Evolutionary conservation across 139 green algal species (phyloP), one percentile per base, ranked within the genome.

Genomic region (Auxenochlorella protothecoides): DNA sequence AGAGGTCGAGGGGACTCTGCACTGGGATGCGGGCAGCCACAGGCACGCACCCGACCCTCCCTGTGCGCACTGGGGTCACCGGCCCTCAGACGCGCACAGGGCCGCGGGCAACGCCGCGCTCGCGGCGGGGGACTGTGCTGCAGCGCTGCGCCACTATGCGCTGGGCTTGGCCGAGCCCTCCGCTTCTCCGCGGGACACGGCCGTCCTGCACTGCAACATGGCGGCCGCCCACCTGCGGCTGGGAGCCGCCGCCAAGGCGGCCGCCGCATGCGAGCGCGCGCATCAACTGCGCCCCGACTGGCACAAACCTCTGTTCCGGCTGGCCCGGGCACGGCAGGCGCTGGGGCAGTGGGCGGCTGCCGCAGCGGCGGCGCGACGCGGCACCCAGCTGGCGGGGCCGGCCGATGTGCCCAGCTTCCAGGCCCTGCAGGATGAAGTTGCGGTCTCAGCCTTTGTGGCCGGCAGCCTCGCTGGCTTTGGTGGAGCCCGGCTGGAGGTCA

Each of bases 381-480:
- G 27, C 27, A 44, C 27, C 27, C 27, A 44, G 27, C 27, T 44
- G 27, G 27, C 27, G 27, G 27, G 27, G 27, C 27, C 27, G 27
- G 27, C 27, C 27, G 27, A 44, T 1, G 27, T 44, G 27, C 27
- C 27, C 27, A 44, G 27, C 44, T 90, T 90, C 72, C 74, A 53
- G 10, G 44, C 76, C 2, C 69, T 91, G 6, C 27, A 84, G 68
- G 83, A 91, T 74, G n/a, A n/a, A 7, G 72, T 89, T 11, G 76
- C 81, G 10, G 64, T 84, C 8, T 52, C n/a, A 16, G 86, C 75
- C 2, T 77, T 77, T 13, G 10, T 70, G 13, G 16, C 74, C 13
- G 83, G 83, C 11, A 80, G 71, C 72, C 53, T 79, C 16, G 81
- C 72, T 2, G 85, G 81, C 0, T 91, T 85, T 60, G 75, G 82